phyloP scores from a whole-genome alignment of 75 land plant species.

The Selaginella tamariscina region DNA sequence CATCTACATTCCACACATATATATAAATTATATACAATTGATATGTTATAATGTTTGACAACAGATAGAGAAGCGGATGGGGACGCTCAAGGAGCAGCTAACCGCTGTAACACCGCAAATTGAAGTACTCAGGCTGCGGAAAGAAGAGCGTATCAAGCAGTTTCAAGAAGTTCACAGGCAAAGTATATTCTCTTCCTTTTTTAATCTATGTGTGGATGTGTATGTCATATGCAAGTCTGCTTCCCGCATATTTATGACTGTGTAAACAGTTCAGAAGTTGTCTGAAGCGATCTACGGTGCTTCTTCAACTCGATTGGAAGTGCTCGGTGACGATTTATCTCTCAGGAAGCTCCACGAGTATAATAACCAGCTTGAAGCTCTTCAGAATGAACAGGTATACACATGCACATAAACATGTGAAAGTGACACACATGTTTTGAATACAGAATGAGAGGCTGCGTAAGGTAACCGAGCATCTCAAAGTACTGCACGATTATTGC shows the following conservation, averaged over 20 bases:
- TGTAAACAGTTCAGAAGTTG: too few species aligned
- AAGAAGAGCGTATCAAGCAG: conserved; percentile 65
- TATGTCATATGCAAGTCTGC: conserved; percentile 34
- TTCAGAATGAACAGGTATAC: conserved; percentile 93
- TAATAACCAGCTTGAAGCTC: conserved; percentile 62
- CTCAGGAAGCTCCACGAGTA: conserved; percentile 68
- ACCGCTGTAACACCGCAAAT: conserved; percentile 63
- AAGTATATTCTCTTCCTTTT: too few species aligned
- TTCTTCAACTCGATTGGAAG: conserved; percentile 16
- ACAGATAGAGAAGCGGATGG: conserved; percentile 55
- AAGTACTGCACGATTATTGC: not conserved
- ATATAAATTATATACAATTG: too few species aligned
- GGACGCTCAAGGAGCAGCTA: conserved; percentile 90
- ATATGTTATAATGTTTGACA: too few species aligned
- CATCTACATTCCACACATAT: too few species aligned
- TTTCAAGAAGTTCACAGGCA: conserved; percentile 66
- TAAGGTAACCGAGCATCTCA: not conserved
- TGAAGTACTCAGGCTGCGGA: conserved; percentile 61
- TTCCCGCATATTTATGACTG: too few species aligned
- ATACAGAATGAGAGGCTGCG: not conserved
- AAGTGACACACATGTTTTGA: too few species aligned
- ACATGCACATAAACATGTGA: too few species aligned
- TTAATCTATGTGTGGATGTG: conserved; percentile 62
- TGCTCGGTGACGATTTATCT: conserved; percentile 60
- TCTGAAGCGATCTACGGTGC: too few species aligned